A percentile compares a stretch with the other conserved stretches of the same genome.
phyloP scores from a whole-genome alignment of 2,329 filamentous ascomycete genomes.

The Sordariomycetes sp. region DNA sequence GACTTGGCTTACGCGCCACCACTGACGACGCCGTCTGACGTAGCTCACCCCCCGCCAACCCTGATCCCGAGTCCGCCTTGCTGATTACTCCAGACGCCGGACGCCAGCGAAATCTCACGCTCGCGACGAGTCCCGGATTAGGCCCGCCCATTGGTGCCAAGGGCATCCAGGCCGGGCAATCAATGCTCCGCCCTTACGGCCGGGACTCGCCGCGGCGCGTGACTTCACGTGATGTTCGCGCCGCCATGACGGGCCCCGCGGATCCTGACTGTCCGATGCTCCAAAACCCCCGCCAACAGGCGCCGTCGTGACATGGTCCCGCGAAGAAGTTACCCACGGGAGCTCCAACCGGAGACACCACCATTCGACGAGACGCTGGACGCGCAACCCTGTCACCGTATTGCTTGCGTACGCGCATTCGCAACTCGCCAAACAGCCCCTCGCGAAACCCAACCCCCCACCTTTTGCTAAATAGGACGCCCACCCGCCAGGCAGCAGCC shows the following conservation, averaged over 20 bases:
- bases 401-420: not conserved
- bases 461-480: not conserved
- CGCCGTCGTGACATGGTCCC: not conserved
- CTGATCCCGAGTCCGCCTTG: not conserved
- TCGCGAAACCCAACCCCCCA: not conserved
- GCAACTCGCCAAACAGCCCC: not conserved
- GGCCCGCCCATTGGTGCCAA: not conserved
- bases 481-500: not conserved
- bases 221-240: not conserved
- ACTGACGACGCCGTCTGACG: not conserved
- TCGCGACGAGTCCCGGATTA: not conserved
- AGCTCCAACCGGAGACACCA: not conserved
- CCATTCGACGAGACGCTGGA: not conserved
- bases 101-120: not conserved
- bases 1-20: not conserved
- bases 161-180: not conserved
- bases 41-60: not conserved
- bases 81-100: not conserved
- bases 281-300: not conserved
- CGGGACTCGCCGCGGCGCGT: not conserved
- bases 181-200: not conserved
- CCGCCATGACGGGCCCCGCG: not conserved
- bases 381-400: not conserved
- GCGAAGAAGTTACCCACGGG: not conserved
- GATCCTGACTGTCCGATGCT: not conserved